Evolutionary conservation across 139 green algal genomes (phyloP).

Genomic region (Picochlorum costavermella): DNA sequence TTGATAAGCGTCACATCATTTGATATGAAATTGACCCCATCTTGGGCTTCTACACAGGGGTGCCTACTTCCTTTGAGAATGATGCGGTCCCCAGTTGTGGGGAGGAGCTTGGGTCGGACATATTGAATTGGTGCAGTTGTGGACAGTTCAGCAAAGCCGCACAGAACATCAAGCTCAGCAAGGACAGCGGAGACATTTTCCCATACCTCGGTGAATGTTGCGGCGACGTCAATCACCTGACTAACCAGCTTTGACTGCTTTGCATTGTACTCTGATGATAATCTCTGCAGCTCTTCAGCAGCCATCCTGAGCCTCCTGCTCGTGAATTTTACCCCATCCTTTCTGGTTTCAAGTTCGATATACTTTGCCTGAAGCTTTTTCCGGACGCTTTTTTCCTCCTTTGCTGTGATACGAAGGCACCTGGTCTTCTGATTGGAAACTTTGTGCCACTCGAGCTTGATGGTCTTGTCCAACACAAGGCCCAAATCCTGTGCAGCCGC

Average conservation of each 20-base stretch:
- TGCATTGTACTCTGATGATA: conserved; percentile 57
- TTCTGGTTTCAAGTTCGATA: conserved; percentile 73
- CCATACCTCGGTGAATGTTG: conserved; percentile 88
- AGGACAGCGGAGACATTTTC: conserved; percentile 57
- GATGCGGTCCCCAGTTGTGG: conserved; percentile 22
- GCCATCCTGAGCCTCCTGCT: conserved; percentile 55
- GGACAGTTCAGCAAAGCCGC: conserved; percentile 83
- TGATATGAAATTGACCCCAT: conserved; percentile 75
- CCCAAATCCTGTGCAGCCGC: conserved; percentile 58
- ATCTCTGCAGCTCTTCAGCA: conserved; percentile 51
- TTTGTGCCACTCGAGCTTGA: conserved; percentile 92
- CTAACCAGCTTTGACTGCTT: conserved; percentile 71
- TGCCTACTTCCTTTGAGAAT: conserved; percentile 63
- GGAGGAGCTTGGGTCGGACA: conserved; percentile 51
- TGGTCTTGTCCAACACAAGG: conserved; percentile 72
- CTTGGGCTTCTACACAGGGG: conserved; percentile 89
- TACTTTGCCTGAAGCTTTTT: conserved; percentile 71
- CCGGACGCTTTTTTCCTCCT: conserved; percentile 83
- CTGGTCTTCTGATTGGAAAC: conserved; percentile 45
- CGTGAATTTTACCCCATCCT: conserved; percentile 96
- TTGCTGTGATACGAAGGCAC: conserved; percentile 85
- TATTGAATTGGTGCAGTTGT: conserved; percentile 66
- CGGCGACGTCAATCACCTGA: conserved; percentile 83
- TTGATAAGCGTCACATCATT: conserved; percentile 65
- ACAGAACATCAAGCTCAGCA: conserved; percentile 85